A percentile compares a stretch with the other conserved stretches of the same genome.
phyloP scores from a whole-genome alignment of 179 eudicot species.

The Corrigiola litoralis region DNA sequence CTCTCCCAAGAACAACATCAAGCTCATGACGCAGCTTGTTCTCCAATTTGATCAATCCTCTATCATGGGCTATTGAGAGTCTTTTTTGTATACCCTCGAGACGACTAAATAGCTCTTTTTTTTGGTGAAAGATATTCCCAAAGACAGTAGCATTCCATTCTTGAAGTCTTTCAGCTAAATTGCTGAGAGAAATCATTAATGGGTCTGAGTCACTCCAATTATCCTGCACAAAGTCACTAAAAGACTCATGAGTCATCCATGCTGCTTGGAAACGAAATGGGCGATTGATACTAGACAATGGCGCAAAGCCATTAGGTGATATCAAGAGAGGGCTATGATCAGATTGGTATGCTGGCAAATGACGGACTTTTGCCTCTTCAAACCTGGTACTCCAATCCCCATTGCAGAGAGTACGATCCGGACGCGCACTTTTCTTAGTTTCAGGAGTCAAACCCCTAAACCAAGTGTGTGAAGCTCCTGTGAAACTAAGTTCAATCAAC shows the following conservation, averaged over 20 bases:
- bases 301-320: neutral
- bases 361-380: neutral
- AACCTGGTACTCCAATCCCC: neutral
- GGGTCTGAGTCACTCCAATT: neutral
- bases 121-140: neutral
- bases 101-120: neutral
- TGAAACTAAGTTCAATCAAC: too few species aligned
- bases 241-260: neutral
- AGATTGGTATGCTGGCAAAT: neutral
- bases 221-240: neutral
- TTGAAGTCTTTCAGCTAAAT: neutral
- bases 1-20: neutral
- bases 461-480: neutral
- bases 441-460: neutral
- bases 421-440: neutral
- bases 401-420: neutral
- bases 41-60: neutral
- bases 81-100: neutral
- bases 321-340: neutral
- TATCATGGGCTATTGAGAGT: too few species aligned
- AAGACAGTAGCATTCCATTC: neutral
- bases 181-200: neutral
- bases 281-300: rapidly evolving
- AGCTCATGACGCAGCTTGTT: neutral
- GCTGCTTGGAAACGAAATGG: neutral